Conservation (phyloP, 2,329 filamentous ascomycete genomes). For the Talaromyces pinophilus region DNA sequence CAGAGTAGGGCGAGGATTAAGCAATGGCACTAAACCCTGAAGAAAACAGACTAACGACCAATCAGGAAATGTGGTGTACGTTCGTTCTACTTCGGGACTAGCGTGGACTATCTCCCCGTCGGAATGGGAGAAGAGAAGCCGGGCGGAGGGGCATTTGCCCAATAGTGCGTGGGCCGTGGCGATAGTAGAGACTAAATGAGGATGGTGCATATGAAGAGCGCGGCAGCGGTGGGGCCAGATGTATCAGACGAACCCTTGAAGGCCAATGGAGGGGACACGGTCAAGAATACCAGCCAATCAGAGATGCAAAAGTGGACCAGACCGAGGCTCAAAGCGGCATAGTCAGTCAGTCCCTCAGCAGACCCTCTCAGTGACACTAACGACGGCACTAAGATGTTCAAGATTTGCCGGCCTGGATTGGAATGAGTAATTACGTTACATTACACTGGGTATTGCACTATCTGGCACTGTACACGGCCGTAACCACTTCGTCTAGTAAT, state of each 20-base stretch:
- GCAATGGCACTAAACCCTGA: slow-evolving; percentile 11
- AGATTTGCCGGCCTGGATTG: not conserved
- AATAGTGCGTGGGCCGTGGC: slow-evolving; percentile 1
- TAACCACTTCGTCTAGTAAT: not conserved
- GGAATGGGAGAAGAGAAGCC: not conserved
- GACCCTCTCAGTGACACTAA: not conserved
- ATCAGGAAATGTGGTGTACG: not conserved
- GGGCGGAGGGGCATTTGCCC: not conserved
- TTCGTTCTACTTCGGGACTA: not conserved
- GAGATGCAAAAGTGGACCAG: not conserved
- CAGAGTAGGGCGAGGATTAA: slow-evolving; percentile 3
- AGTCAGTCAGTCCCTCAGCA: not conserved
- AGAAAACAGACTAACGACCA: not conserved
- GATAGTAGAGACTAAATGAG: not conserved
- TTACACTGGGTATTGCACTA: not conserved
- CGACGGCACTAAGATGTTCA: slow-evolving; percentile 2
- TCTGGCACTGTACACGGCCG: not conserved
- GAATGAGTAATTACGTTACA: not conserved
- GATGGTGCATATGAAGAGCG: not conserved
- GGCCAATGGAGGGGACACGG: not conserved
- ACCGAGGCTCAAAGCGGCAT: not conserved
- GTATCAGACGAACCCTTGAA: not conserved
- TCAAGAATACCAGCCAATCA: not conserved
- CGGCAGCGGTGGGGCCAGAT: not conserved
- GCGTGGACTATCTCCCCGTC: slow-evolving; percentile 2